Conservation (phyloP, 1,284 basidiomycete genomes). For the Ceratobasidium sp. region DNA sequence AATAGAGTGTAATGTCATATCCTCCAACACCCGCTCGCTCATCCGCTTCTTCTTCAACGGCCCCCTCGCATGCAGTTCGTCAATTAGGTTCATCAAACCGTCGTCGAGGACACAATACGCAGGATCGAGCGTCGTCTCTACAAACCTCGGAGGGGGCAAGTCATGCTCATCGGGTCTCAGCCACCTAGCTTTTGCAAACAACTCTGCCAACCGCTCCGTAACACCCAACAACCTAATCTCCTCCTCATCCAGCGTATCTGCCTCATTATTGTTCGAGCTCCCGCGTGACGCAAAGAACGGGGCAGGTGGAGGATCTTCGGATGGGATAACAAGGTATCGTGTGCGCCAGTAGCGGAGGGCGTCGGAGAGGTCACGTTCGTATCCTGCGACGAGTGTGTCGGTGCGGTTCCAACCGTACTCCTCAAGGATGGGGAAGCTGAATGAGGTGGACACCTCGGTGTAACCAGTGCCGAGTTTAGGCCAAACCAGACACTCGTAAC, state of each 20-base stretch:
- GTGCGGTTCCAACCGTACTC: constrained; percentile 84
- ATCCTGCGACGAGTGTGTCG: constrained; percentile 87
- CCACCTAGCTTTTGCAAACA: constrained; percentile 86
- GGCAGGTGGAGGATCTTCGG: constrained; percentile 59
- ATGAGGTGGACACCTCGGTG: constrained; percentile 80
- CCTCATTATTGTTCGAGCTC: constrained; percentile 49
- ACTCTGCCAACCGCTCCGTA: constrained; percentile 90
- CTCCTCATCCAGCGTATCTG: constrained; percentile 82
- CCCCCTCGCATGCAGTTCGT: constrained; percentile 75
- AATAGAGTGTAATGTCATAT: constrained; percentile 66
- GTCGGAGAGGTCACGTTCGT: constrained; percentile 82
- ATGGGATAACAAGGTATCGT: constrained; percentile 93
- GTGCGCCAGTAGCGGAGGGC: constrained; percentile 93
- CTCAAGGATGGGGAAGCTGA: constrained; percentile 80
- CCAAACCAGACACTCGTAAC: constrained; percentile 93
- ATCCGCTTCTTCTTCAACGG: constrained; percentile 80
- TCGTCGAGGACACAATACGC: constrained; percentile 82
- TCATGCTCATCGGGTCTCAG: constrained; percentile 68
- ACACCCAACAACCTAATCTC: constrained; percentile 85
- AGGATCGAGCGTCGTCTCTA: constrained; percentile 85
- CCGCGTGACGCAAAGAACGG: constrained; percentile 8
- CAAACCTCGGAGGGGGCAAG: constrained; percentile 68
- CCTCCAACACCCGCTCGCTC: constrained; percentile 74
- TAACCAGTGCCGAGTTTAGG: constrained; percentile 89
- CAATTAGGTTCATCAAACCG: constrained; percentile 77